Percentiles rank a stretch among this genome's conserved stretches.
phyloP scores from a whole-genome alignment of 1,284 basidiomycete genomes.

The Marasmius fiardii region DNA sequence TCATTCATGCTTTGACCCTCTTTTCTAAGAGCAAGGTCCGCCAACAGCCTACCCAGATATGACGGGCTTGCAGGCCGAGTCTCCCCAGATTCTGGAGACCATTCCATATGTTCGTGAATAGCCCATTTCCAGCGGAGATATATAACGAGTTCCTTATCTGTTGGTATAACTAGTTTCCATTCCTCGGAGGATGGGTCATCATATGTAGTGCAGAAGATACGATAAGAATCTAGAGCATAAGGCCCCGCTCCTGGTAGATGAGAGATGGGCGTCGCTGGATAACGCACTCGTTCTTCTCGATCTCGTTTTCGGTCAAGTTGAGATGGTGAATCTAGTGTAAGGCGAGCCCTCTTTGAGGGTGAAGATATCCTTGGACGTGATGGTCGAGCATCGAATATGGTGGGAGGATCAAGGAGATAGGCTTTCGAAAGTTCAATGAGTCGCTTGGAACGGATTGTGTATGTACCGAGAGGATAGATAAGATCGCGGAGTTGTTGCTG shows the following conservation, averaged over 20 bases:
- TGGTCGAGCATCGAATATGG: conserved; percentile 23
- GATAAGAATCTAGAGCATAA: conserved; percentile 66
- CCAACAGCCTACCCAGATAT: conserved; percentile 34
- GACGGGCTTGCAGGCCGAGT: conserved; percentile 28
- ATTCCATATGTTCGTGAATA: conserved; percentile 40
- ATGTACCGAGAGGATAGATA: conserved; percentile 50
- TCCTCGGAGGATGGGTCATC: conserved; percentile 31
- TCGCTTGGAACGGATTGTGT: conserved; percentile 46
- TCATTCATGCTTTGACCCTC: not conserved
- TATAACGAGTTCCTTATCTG: conserved; percentile 58
- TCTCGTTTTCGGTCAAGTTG: not conserved
- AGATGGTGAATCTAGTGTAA: not conserved
- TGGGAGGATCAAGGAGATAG: conserved; percentile 43
- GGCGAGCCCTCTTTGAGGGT: conserved; percentile 11
- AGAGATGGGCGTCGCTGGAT: conserved; percentile 44
- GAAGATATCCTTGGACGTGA: conserved; percentile 21
- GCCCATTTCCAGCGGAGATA: conserved; percentile 72
- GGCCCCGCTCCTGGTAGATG: conserved; percentile 55
- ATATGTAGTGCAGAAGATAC: conserved; percentile 50
- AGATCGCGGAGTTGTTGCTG: conserved; percentile 35
- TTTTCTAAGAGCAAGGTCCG: conserved; percentile 24
- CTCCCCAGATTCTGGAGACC: conserved; percentile 42
- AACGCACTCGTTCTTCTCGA: conserved; percentile 19
- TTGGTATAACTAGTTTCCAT: conserved; percentile 56
- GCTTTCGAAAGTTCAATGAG: conserved; percentile 44